Conservation (phyloP, 1,284 basidiomycete species). For the Xerocomus nothofagi region DNA sequence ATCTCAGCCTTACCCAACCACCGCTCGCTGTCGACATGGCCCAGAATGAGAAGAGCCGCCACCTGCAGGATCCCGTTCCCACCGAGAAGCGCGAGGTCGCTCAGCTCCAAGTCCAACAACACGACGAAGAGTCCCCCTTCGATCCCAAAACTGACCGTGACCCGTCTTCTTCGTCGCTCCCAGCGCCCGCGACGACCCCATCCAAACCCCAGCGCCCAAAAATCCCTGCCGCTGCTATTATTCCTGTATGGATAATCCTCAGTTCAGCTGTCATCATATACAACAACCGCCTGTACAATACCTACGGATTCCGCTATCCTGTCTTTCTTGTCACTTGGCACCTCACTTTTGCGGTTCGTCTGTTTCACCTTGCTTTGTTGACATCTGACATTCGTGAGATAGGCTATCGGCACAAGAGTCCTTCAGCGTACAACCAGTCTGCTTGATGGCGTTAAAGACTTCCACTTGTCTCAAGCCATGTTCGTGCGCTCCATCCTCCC, state of each 20-base stretch:
- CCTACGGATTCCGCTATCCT: slow-evolving; percentile 80
- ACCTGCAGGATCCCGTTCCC: neutral
- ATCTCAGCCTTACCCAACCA: slow-evolving; percentile 1
- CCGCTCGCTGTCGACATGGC: slow-evolving; percentile 14
- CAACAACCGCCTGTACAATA: slow-evolving; percentile 92
- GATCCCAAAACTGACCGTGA: neutral
- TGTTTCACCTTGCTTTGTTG: neutral
- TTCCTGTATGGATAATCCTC: slow-evolving; percentile 89
- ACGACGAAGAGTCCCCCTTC: slow-evolving; percentile 11
- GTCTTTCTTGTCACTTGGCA: slow-evolving; percentile 91
- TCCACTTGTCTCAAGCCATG: slow-evolving; percentile 81
- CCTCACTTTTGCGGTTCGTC: slow-evolving; percentile 76
- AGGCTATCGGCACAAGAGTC: slow-evolving; percentile 88
- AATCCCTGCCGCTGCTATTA: slow-evolving; percentile 66
- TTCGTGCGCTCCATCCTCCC: slow-evolving; percentile 90
- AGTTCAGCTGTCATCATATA: slow-evolving; percentile 93
- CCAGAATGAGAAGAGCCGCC: slow-evolving; percentile 23
- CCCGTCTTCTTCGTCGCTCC: slow-evolving; percentile 19
- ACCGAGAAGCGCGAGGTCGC: slow-evolving; percentile 23
- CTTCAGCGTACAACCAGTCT: slow-evolving; percentile 86
- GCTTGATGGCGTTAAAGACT: slow-evolving; percentile 87
- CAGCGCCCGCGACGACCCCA: slow-evolving; percentile 26
- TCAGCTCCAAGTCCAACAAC: slow-evolving; percentile 22
- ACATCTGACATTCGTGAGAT: slow-evolving; percentile 5
- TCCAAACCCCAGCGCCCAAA: slow-evolving; percentile 24